Conservation (phyloP, 768 basidiomycete genomes). For the Lentinula lateritia region DNA sequence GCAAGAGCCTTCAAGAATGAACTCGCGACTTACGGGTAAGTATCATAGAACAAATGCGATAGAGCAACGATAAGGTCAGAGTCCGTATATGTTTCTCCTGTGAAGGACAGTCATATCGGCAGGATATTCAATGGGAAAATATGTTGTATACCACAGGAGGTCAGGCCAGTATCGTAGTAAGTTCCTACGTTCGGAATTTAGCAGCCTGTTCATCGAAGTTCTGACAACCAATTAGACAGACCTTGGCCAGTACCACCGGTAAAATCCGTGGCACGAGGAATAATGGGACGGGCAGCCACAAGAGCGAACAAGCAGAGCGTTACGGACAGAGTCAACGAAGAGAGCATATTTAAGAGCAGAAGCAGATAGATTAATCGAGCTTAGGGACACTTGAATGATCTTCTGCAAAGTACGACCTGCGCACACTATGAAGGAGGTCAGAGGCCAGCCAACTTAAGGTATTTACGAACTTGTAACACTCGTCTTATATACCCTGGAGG, state of each 20-base stretch:
- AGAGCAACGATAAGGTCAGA: constrained; percentile 32
- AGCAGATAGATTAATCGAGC: background rate
- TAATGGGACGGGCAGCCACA: background rate
- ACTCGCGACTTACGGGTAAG: constrained; percentile 27
- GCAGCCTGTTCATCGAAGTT: background rate
- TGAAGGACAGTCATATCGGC: background rate
- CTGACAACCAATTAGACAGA: background rate
- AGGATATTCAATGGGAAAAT: background rate
- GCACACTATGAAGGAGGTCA: background rate
- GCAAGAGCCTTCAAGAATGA: background rate
- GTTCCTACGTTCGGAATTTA: constrained; percentile 19
- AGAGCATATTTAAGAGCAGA: background rate
- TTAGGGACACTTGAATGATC: background rate
- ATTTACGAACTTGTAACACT: background rate
- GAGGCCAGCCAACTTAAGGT: background rate
- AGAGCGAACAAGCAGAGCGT: background rate
- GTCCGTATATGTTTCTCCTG: constrained; percentile 24
- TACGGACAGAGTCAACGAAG: background rate
- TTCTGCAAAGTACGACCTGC: background rate
- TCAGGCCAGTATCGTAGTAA: constrained; percentile 31
- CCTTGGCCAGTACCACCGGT: background rate
- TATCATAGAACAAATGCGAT: constrained; percentile 30
- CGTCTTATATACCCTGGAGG: background rate
- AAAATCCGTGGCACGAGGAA: constrained; percentile 1
- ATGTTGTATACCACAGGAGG: constrained; percentile 27